These are phyloP conservation scores for Collybia mongolica DNA, from an alignment of 768 basidiomycete species.

Conservation along the genomic window DNA sequence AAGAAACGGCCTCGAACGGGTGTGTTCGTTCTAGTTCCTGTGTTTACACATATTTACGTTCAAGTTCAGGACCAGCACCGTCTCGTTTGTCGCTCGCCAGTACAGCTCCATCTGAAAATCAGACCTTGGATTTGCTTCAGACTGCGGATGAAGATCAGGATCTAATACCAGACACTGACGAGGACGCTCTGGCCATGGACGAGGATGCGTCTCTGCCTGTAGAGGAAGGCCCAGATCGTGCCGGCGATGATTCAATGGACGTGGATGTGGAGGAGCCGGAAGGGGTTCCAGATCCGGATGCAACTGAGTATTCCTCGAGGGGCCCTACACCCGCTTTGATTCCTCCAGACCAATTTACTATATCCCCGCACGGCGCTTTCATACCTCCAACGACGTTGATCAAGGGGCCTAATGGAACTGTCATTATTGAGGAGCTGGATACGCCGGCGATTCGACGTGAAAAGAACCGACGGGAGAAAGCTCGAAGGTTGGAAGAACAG, in stretches of 20 bases:
- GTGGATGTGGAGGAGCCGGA: neutral
- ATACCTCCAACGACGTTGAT: constrained; percentile 21
- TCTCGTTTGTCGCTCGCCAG: constrained; percentile 48
- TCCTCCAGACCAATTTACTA: neutral
- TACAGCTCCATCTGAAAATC: constrained; percentile 46
- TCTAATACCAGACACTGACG: neutral
- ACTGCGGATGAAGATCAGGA: constrained; percentile 19
- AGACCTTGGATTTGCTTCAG: constrained; percentile 26
- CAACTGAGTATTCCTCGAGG: no score
- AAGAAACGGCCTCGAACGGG: constrained; percentile 55
- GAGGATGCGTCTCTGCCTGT: neutral
- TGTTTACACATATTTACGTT: constrained; percentile 1
- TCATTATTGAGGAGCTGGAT: constrained; percentile 72
- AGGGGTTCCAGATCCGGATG: neutral
- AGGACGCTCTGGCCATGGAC: neutral
- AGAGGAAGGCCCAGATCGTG: neutral
- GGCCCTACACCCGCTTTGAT: neutral
- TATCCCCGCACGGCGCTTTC: constrained; percentile 9
- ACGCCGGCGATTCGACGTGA: constrained; percentile 66
- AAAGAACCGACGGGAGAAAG: constrained; percentile 50
- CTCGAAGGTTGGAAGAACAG: constrained; percentile 22
- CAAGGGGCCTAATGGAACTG: constrained; percentile 39
- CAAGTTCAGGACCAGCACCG: constrained; percentile 21
- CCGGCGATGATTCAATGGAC: constrained; percentile 1
- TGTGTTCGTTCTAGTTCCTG: constrained; percentile 16